Base-by-base conservation (phyloP, 2,329 filamentous ascomycete species). In the Curvularia spicifera region DNA sequence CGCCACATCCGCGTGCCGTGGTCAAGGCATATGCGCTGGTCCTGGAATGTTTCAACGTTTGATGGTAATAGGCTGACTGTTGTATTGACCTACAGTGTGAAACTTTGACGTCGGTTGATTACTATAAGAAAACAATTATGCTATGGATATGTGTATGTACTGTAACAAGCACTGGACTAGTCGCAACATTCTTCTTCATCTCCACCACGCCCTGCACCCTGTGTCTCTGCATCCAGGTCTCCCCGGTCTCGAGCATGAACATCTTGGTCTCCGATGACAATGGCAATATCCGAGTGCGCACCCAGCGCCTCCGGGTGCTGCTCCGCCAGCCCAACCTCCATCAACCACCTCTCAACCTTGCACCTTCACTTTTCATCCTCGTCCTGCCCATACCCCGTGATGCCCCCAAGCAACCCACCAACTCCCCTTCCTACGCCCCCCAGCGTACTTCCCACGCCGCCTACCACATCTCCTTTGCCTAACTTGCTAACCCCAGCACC, bases 401-500 rank as follows among this genome's bases (percentile, higher is more conserved):
- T 62, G 4, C 75, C 74, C 3, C 71, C 72, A 5, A 76, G 46
- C n/a, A 78, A 58, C 0, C 76, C 76, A 3, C 75, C 73, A 45
- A 78, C 70, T 0, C 76, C 76, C 42, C 67, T 71, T 1, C 70
- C 67, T 0, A 80, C 78, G 24, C 79, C 79, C 13, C 78, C 78
- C 18, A 79, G 68, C 5, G 76, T 79, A 12, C 73, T 77, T 6
- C 77, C 76, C 6, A 81, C 61, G 2, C 78, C 78, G 2, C 80
- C 80, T 24, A 81, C 68, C 1, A 81, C 66, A 65, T 82, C 78
- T 0, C 80, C 80, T 46, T 76, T 78, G 0, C 79, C 79, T 1
- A 82, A 51, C 61, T 80, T 80, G 2, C 75, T 76, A 5, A 82
- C 77, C 1, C 79, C 79, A n/a, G 79, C 78, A 4, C 79, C 80